A percentile compares a stretch with the other conserved stretches of the same genome.
phyloP scores from a whole-genome alignment of 2,329 filamentous ascomycete genomes.

The Colletotrichum scovillei region DNA sequence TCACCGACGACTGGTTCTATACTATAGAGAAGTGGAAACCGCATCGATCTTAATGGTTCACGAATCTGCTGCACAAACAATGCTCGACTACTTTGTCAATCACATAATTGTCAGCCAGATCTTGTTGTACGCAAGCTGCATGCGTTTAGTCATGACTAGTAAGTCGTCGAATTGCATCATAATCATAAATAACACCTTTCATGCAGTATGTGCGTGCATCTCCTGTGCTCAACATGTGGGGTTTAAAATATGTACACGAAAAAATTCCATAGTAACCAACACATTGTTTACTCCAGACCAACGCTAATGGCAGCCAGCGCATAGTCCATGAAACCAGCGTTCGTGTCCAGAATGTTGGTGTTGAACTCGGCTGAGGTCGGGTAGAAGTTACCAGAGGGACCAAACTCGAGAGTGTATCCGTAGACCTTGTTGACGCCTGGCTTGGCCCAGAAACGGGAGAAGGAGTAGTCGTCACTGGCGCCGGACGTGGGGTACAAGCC shows the following conservation, averaged over 20 bases:
- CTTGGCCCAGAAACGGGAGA: constrained; percentile 48
- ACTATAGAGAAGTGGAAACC: no score
- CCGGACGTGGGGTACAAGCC: constrained; percentile 50
- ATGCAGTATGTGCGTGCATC: neutral
- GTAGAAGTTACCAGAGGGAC: constrained; percentile 51
- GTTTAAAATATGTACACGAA: neutral
- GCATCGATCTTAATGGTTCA: no score
- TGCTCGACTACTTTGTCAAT: no score
- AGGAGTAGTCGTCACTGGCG: constrained; percentile 51
- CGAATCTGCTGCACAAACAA: no score
- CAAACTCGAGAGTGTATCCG: constrained; percentile 52
- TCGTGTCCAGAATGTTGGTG: constrained; percentile 53
- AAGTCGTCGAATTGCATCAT: neutral
- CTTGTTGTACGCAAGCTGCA: no score
- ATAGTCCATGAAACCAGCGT: constrained; percentile 54
- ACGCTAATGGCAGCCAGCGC: constrained; percentile 47
- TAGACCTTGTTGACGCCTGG: constrained; percentile 50
- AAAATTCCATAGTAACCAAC: neutral
- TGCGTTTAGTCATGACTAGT: neutral
- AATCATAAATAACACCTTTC: neutral
- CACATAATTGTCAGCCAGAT: no score
- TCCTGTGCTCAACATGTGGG: neutral
- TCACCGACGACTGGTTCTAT: no score
- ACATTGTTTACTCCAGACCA: neutral
- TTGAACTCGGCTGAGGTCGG: constrained; percentile 51